Base-by-base conservation (phyloP, 1,284 basidiomycete species). In the Somion occarium region DNA sequence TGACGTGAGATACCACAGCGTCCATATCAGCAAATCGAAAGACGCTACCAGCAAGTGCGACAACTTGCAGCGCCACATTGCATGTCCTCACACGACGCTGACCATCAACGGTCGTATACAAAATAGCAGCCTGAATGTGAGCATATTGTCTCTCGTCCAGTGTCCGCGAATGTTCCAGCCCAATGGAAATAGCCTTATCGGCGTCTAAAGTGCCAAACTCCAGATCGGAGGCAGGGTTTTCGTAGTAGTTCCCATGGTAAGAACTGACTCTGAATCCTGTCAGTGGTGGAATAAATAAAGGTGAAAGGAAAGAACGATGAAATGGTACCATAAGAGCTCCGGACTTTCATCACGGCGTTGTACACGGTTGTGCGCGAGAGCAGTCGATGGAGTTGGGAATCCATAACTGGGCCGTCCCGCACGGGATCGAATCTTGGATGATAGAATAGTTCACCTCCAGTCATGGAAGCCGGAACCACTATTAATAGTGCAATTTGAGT, bases 21-120 rank as follows among this genome's bases (percentile, higher is more conserved):
- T 99, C 96, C 73, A 95, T 79, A 69, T 99, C 97, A 22, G 94
- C 94, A 66, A 78, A 92, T 49, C 91, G 82, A 74, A 96, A 99
- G 3, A 99, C 86, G 63, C 92, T 97, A 15, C 87, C 93, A 11
- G 95, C 91, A 52, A 98, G 71, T 44, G 85, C 80, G 1, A 86
- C 89, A 1, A 94, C 84, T 25, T 86, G 86, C 47, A 98, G 67
- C 0, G 88, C 88, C 19, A 98, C 70, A 63, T 99, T 99, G 65
- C 88, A 80, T 42, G 85, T 82, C 49, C 97, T 76, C 30, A 98
- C 95, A 53, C 93, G 77, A 24, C 97, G 78, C 64, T 92, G 78
- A 3, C 97, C 97, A 3, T 73, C 70, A 1, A 79, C 67, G 1
- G 84, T 86, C 1, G 97, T 99, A 65, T 99, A 95, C 26, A 99